Percentiles rank a stretch among this genome's conserved stretches.
Conservation (phyloP, 2,329 filamentous ascomycete species). For the Zasmidium angulare region DNA sequence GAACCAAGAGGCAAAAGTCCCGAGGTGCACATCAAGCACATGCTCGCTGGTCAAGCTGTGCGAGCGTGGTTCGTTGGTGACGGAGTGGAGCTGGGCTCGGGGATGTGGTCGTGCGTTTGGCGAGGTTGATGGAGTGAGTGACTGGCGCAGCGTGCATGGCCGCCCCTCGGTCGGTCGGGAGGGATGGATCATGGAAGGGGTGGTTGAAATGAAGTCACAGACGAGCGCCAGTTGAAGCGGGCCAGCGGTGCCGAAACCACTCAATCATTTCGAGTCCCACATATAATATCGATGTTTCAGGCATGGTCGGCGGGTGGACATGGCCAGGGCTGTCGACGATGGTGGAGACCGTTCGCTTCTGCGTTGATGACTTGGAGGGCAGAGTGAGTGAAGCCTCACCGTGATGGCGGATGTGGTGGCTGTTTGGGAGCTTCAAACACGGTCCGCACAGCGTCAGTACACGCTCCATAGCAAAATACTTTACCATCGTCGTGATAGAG, state of each 20-base stretch:
- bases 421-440: no score
- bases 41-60: neutral
- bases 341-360: neutral
- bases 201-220: neutral
- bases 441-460: neutral
- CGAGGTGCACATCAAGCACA: constrained; percentile 1
- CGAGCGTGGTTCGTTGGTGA: neutral
- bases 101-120: neutral
- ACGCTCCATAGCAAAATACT: neutral
- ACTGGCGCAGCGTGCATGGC: no score
- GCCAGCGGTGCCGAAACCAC: neutral
- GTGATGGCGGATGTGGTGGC: no score
- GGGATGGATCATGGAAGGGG: no score
- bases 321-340: neutral
- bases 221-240: neutral
- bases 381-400: no score
- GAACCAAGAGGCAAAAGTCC: neutral
- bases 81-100: no score
- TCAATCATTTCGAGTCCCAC: neutral
- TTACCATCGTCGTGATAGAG: neutral
- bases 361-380: no score
- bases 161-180: no score
- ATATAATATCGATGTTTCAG: neutral
- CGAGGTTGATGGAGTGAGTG: neutral
- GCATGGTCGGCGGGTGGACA: neutral